Evolutionary conservation across 2,329 filamentous ascomycete species (phyloP), one percentile per base, ranked within the genome.

Genomic region (Diplodia scrobiculata): DNA sequence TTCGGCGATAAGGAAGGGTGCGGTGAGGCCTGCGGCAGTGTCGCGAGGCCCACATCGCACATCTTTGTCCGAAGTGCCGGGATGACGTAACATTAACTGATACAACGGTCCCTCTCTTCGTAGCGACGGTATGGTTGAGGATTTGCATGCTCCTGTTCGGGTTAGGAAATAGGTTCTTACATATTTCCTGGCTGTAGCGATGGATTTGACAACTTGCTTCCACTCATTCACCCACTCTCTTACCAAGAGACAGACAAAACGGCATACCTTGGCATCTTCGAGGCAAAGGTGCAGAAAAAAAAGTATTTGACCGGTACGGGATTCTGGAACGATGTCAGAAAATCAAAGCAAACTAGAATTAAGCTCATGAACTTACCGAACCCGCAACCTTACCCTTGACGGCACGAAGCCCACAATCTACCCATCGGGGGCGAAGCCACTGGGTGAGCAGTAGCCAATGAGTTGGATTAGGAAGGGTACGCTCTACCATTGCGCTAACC

Each of bases 401-500:
- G n/a, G 41, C 41, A 45, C 41, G 17, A 45, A 19, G 41, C 41
- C 41, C 19, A 19, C 41, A 45, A 45, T 19, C 41, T 45, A 45
- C 5, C 41, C 41, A 25, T 25, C 4, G 2, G 25, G 25, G 25
- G 25, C 25, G 25, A 25, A 3, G 6, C 19, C 0, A 13, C 17
- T 13, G 17, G 10, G 10, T 36, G 34, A 11, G 3, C 34, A 36
- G 9, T 36, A 6, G 9, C 34, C 25, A 32, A 32, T 9, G 29
- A 9, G 29, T 32, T 6, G 7, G 29, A 32, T 32, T 9, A 59
- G 54, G 36, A 59, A 25, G 54, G 38, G 54, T 47, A 59, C 54
- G 54, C 54, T 45, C 54, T 59, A 32, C 54, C 54, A 59, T 59
- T 59, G 54, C 36, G 54, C 54, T 47, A 48, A 60, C 55, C 55